Conservation (phyloP, 768 basidiomycete species). For the Scleroderma bovista region DNA sequence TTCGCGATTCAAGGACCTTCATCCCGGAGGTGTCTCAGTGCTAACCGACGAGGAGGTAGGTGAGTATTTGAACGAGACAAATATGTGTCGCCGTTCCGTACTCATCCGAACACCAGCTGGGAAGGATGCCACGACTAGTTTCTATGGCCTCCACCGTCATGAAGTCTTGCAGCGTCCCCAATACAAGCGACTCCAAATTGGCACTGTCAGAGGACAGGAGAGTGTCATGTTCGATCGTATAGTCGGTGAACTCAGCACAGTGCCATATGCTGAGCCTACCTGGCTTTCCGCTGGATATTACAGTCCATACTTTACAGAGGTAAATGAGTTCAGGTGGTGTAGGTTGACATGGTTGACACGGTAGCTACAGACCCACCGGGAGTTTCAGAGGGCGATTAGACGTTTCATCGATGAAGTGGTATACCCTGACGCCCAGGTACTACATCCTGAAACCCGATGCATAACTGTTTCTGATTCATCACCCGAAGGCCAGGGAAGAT, state of each 20-base stretch:
- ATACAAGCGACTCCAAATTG: conserved; percentile 69
- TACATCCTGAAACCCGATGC: conserved; percentile 4
- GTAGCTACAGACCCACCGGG: conserved; percentile 40
- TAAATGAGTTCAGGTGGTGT: conserved; percentile 21
- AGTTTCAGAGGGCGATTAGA: conserved; percentile 42
- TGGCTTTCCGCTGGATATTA: conserved; percentile 72
- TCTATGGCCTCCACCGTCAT: conserved; percentile 84
- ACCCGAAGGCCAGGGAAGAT: conserved; percentile 59
- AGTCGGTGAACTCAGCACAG: conserved; percentile 57
- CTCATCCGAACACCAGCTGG: conserved; percentile 46
- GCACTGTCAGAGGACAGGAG: conserved; percentile 61
- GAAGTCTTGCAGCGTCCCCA: conserved; percentile 77
- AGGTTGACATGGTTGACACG: conserved; percentile 5
- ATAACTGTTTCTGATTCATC: conserved; percentile 15
- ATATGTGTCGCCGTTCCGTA: neutral
- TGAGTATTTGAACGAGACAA: conserved; percentile 25
- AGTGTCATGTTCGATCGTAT: conserved; percentile 44
- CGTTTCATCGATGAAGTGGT: conserved; percentile 68
- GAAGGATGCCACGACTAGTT: conserved; percentile 80
- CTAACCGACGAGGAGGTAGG: conserved; percentile 77
- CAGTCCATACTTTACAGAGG: conserved; percentile 66
- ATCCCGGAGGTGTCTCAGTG: conserved; percentile 79
- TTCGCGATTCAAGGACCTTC: conserved; percentile 70
- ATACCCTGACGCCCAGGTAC: conserved; percentile 35
- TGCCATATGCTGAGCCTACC: conserved; percentile 87